Evolutionary conservation across 805 yeast genomes (phyloP), one percentile per base, ranked within the genome.

Genomic region (Saccharomycopsis sp.): DNA sequence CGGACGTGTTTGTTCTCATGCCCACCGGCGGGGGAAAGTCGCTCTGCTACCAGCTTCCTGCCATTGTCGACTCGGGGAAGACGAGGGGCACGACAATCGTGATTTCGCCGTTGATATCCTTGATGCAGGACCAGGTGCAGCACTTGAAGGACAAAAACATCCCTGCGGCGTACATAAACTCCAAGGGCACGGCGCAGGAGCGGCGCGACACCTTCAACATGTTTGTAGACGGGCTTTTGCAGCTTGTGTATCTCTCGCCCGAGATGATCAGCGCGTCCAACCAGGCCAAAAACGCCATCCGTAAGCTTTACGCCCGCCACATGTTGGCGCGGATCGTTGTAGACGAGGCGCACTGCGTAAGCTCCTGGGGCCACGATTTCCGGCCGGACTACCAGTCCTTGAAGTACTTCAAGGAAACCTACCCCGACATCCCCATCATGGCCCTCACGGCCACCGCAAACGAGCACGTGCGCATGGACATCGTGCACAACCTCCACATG

Each of bases 21-120:
- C 99, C 99, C 0, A 94, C 99, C 0, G 99, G 99, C 44, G 99
- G 99, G 54, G 99, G 99, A 54, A 94, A 94, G 68, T 91, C 98
- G 0, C 72, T 94, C 34, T 94, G 99, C 68, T 94, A 91, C 70
- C 99, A 94, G 70, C 75, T 94, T 41, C 98, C 99, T 0, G 97
- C 99, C 0, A 75, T 94, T 50, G 83, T 92, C 1, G 75, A 77
- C 48, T 76, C 85, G 1, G 97, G 97, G 1, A 75, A 69, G 21
- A 89, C 96, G 0, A 73, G 72, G 16, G 98, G 97, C 15, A 86
- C 94, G 0, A 90, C 98, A 0, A 80, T 94, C 44, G 99, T 94
- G 4, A 82, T 94, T 5, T 92, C 98, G 0, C 99, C 99, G 0
- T 79, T 94, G 62, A 90, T 94, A 44, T 92, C 99, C 1, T 78